Conservation (phyloP, 1,284 basidiomycete genomes). For the Rhodotorula sp. region DNA sequence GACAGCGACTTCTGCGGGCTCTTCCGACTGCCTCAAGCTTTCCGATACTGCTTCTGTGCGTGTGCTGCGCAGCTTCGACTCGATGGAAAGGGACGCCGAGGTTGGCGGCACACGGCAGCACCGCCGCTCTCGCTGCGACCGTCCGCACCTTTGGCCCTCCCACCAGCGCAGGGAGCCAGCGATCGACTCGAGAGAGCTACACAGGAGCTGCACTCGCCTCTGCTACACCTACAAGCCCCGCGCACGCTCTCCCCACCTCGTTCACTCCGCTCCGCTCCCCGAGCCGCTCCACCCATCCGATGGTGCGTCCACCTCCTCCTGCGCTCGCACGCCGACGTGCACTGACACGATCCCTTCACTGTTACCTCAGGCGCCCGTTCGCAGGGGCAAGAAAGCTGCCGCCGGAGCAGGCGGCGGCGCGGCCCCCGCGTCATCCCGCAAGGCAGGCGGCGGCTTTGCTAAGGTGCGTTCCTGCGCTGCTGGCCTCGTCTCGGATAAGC, state of each 20-base stretch:
- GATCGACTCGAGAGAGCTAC: not conserved
- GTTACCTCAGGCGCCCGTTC: slow-evolving; percentile 31
- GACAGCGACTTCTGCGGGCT: no score
- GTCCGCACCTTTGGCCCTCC: not conserved
- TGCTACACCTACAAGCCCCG: not conserved
- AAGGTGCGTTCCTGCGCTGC: slow-evolving; percentile 18
- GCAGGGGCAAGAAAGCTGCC: slow-evolving; percentile 34
- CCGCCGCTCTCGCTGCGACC: no score
- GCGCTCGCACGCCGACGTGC: no score
- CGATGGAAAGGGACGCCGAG: no score
- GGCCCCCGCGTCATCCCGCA: slow-evolving; percentile 26
- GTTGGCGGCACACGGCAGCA: no score
- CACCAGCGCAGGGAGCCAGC: not conserved
- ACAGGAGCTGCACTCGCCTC: not conserved
- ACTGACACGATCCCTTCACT: not conserved
- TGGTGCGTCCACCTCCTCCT: not conserved
- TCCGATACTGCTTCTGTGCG: no score
- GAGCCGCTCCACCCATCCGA: not conserved
- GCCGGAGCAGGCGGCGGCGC: slow-evolving; percentile 12
- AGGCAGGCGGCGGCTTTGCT: slow-evolving; percentile 26
- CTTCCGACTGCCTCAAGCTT: no score
- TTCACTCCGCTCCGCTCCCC: not conserved
- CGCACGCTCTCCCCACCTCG: not conserved
- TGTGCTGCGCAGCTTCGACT: no score
- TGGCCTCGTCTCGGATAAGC: no score